Evolutionary conservation across 768 basidiomycete species (phyloP).

Genomic region (Dacryopinax spathularia): DNA sequence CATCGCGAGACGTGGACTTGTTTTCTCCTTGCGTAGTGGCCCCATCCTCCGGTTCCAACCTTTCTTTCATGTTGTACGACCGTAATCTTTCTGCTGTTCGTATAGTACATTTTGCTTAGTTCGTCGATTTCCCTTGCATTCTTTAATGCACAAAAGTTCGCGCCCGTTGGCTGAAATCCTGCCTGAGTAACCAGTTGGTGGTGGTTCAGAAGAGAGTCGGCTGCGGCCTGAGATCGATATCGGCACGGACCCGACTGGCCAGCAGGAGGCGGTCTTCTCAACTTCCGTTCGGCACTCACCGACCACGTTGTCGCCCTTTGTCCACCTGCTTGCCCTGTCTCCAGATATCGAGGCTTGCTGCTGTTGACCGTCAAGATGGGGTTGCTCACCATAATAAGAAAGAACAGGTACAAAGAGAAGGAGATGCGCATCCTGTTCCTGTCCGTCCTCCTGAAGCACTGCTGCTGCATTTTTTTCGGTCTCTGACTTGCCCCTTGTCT

Average conservation of each 20-base stretch:
- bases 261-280: not conserved
- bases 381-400: slow-evolving; percentile 89
- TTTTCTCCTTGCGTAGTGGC: not conserved
- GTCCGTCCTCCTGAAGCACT: slow-evolving; percentile 29
- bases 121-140: not conserved
- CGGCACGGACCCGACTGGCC: not conserved
- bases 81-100: not conserved
- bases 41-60: too few relatives aligned
- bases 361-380: slow-evolving; percentile 46
- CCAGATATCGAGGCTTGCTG: not conserved
- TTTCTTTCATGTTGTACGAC: not conserved
- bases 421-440: slow-evolving; percentile 95
- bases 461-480: not conserved
- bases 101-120: slow-evolving; percentile 1
- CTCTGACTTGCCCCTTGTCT: not conserved
- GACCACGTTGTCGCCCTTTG: not conserved
- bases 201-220: not conserved
- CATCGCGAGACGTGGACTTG: not conserved
- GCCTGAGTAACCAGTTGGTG: not conserved
- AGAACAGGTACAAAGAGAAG: slow-evolving; percentile 86
- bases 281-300: not conserved
- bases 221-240: not conserved
- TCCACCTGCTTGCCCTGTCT: not conserved
- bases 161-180: not conserved
- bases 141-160: not conserved